Conservation (phyloP, 441 rosid species). For the Bocquillonia castaneifolia region DNA sequence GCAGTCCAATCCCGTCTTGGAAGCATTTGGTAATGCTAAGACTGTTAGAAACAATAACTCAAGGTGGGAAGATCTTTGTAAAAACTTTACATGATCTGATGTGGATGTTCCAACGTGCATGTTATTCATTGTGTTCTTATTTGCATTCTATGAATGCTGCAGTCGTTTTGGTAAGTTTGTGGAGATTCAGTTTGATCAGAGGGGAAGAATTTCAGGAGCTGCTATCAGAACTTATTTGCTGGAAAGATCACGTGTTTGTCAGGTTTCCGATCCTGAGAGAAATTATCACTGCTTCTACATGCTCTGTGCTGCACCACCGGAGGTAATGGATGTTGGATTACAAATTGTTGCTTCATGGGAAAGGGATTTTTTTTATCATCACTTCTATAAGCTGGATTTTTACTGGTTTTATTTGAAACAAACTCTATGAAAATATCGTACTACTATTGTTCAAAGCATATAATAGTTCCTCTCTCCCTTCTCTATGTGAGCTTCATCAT, state of each 20-base stretch:
- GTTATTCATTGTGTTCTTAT: slow-evolving; percentile 15
- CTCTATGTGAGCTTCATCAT: neutral
- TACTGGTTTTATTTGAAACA: neutral
- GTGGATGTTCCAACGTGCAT: slow-evolving; percentile 17
- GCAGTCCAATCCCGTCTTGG: slow-evolving; percentile 99
- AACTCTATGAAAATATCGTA: neutral
- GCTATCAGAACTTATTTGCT: slow-evolving; percentile 94
- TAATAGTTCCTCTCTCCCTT: neutral
- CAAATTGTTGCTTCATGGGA: slow-evolving; percentile 1
- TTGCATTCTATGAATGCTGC: slow-evolving; percentile 25
- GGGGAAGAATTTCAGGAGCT: slow-evolving; percentile 94
- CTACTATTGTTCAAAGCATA: neutral
- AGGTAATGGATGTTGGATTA: slow-evolving; percentile 47
- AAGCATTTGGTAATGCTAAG: slow-evolving; percentile 99
- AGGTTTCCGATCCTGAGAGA: slow-evolving; percentile 96
- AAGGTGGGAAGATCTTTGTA: slow-evolving; percentile 46
- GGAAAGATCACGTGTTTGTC: slow-evolving; percentile 98
- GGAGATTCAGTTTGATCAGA: slow-evolving; percentile 91
- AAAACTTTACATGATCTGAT: neutral
- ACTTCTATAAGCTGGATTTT: neutral
- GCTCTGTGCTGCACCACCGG: slow-evolving; percentile 93
- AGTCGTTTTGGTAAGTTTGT: slow-evolving; percentile 99
- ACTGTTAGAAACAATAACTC: slow-evolving; percentile 99
- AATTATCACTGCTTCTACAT: slow-evolving; percentile 98
- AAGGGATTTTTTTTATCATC: neutral